phyloP scores from a whole-genome alignment of 2,329 filamentous ascomycete genomes.

The Tricladium varicosporioides region DNA sequence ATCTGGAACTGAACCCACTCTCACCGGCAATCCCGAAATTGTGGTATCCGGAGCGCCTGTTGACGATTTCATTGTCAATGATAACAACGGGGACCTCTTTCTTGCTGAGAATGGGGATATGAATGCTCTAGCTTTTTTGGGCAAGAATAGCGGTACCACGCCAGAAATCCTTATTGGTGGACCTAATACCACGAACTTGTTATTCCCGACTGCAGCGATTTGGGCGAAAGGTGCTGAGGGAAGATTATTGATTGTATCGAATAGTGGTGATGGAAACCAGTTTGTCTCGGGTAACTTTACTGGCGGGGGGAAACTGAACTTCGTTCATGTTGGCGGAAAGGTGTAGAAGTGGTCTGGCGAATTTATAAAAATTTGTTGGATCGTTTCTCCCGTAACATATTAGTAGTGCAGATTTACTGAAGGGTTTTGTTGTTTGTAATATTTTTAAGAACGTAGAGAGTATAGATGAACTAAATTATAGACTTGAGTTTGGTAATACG shows the following conservation, averaged over 20 bases:
- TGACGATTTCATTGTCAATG: constrained; percentile 9
- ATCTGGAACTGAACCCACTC: neutral
- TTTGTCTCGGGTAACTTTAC: constrained; percentile 1
- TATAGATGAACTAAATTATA: no score
- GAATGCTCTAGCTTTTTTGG: neutral
- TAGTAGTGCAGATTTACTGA: no score
- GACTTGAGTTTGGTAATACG: no score
- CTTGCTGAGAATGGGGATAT: neutral
- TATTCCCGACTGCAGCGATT: constrained; percentile 2
- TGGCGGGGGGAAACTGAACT: neutral
- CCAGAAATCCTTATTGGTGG: constrained; percentile 1
- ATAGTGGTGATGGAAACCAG: neutral
- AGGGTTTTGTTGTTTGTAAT: no score
- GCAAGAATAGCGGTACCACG: neutral
- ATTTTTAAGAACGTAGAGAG: no score
- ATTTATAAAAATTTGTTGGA: no score
- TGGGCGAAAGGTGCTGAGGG: constrained; percentile 7
- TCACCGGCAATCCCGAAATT: neutral
- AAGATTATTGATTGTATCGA: constrained; percentile 2
- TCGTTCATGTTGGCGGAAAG: neutral
- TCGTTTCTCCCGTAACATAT: no score
- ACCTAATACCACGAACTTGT: neutral
- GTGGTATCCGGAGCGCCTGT: neutral
- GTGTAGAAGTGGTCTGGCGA: no score
- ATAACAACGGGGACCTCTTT: constrained; percentile 1